Percentiles rank a stretch among this genome's conserved stretches.
These are phyloP conservation scores for Didymella sp. DNA, from an alignment of 2,329 filamentous ascomycete genomes.

Conservation along the genomic window DNA sequence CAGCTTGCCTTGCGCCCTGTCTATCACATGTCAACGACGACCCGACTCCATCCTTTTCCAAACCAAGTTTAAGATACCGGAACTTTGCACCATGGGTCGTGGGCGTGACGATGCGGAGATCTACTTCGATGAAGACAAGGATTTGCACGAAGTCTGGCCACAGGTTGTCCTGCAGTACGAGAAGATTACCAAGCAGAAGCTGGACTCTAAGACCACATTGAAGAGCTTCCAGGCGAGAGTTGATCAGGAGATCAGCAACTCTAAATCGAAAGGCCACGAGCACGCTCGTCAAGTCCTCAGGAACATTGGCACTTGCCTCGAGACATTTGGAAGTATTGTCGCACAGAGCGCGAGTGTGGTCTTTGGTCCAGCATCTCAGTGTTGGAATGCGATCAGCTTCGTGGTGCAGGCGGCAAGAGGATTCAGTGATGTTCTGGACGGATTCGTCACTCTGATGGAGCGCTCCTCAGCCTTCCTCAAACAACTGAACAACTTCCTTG, in stretches of 20 bases:
- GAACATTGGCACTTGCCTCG: conserved; percentile 11
- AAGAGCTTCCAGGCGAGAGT: conserved; percentile 8
- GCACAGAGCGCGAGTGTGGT: conserved; percentile 13
- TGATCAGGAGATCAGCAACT: background rate
- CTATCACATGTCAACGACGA: background rate
- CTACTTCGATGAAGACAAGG: conserved; percentile 9
- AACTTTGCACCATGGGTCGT: background rate
- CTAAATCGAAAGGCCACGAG: conserved; percentile 8
- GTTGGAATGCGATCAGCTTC: conserved; percentile 28
- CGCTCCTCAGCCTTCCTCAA: conserved; percentile 21
- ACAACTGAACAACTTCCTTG: conserved; percentile 14
- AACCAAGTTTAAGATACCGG: background rate
- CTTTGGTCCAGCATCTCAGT: conserved; percentile 22
- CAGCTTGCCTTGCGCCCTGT: too few relatives aligned
- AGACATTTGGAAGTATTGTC: conserved; percentile 17
- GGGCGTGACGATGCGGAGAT: background rate
- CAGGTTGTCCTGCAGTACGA: conserved; percentile 20
- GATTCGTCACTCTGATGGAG: conserved; percentile 28
- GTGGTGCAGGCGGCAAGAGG: conserved; percentile 14
- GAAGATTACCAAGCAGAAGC: conserved; percentile 19
- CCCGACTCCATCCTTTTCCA: background rate
- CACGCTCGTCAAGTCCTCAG: conserved; percentile 13
- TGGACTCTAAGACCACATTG: conserved; percentile 9
- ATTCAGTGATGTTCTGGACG: conserved; percentile 17
- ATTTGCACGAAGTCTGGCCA: conserved; percentile 24